Base-by-base conservation (phyloP, 2,329 filamentous ascomycete species). In the Cytospora paraplurivora region DNA sequence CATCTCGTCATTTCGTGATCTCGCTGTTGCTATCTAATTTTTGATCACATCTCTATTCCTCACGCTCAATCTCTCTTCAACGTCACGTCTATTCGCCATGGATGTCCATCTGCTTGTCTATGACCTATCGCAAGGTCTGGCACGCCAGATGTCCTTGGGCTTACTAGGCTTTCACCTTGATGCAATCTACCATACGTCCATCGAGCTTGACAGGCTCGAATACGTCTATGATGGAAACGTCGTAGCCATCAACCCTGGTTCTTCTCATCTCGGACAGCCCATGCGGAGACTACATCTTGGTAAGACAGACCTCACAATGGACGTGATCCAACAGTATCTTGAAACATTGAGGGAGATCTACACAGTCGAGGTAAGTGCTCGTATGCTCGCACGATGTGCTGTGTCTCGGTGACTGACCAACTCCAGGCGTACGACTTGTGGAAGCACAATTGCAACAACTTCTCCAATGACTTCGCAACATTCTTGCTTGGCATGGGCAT, bases 371-470 rank as follows among this genome's bases (percentile, higher is more conserved):
- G 90, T 89, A 75, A 56, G 72, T 58, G n/a, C 19, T 34, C 15
- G 11, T 17, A 8, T 27, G 35, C 21, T 12, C 47, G n/a, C 37
- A 27, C 17, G 7, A 58, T 57, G 52, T 47, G 59, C 32, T 17
- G 13, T 12, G n/a, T 41, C 15, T 21, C 32, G 1, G 33, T 33
- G 37, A 34, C 60, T 54, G 67, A 35, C 51, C 58, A 10, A 33
- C n/a, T 10, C 19, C 68, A 92, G 85, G 90, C 91, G 0, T 98
- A 98, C 72, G 92, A 97, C 72, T 79, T 97, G 6, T 97, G 85
- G 74, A 91, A 79, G 70, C 93, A 97, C 76, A 99, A 99, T 74
- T 98, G 94, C 80, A 99, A 98, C 78, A 97, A 97, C 76, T 99
- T 98, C 76, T 92, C 91, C 4, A 94, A 98, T 72, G 93, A 97